A percentile compares a stretch with the other conserved stretches of the same genome.
phyloP scores from a whole-genome alignment of 2,329 filamentous ascomycete species.

The Emergomyces orientalis region DNA sequence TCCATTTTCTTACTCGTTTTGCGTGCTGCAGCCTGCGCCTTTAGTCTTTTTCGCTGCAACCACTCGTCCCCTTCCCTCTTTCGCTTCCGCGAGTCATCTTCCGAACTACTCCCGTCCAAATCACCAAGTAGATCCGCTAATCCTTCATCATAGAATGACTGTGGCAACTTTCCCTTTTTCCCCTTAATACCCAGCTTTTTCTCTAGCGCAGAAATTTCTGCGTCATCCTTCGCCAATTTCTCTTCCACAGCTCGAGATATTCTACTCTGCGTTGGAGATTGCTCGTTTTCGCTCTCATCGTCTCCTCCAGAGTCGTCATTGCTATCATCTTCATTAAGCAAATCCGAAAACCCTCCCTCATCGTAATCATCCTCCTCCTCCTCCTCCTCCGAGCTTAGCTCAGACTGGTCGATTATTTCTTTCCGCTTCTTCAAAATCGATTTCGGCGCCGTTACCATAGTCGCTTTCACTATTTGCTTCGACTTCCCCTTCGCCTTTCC shows the following conservation, averaged over 20 bases:
- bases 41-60: conserved; percentile 49
- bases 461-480: conserved; percentile 12
- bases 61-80: conserved; percentile 56
- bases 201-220: conserved; percentile 78
- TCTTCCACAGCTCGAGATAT: conserved; percentile 44
- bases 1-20: conserved; percentile 24
- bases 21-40: conserved; percentile 34
- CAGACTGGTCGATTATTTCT: conserved; percentile 18
- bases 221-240: conserved; percentile 69
- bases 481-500: conserved; percentile 21
- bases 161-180: conserved; percentile 52
- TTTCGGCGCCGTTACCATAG: conserved; percentile 22
- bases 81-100: conserved; percentile 45
- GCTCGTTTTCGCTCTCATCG: conserved; percentile 25
- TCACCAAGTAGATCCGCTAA: conserved; percentile 68
- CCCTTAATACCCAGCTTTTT: conserved; percentile 70
- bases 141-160: conserved; percentile 71
- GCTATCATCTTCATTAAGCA: conserved; percentile 12
- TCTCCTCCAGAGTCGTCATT: conserved; percentile 21
- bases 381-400: conserved; percentile 13
- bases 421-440: conserved; percentile 31
- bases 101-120: conserved; percentile 45
- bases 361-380: neutral
- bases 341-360: neutral
- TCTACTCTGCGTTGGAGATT: conserved; percentile 7